Base-by-base conservation (phyloP, 768 basidiomycete species). In the Macrocybe gigantea region DNA sequence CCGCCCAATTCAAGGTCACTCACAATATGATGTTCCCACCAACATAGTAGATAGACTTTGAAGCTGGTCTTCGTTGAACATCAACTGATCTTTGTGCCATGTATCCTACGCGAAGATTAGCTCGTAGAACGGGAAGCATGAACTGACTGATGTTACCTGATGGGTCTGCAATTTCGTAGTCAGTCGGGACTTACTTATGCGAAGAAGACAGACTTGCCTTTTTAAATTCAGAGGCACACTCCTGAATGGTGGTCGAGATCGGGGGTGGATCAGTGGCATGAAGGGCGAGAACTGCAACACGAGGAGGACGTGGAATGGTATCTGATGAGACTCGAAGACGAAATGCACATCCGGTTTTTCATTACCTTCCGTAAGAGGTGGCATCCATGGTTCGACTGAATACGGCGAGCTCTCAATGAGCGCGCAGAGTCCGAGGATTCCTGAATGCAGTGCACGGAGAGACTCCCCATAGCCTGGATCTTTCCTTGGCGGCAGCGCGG, bases 381-480 rank as follows among this genome's bases (percentile, higher is more conserved):
- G 87, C 77, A 95, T 83, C 86, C 93, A 97, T 39, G 82, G 75
- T 57, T 95, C 94, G 2, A 96, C 88, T 8, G 93, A 92, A 69
- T 95, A 96, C 9, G 94, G 94, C 66, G 88, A 88, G 49, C 93
- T 94, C 61, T 92, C 89, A 44, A 97, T 79, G 39, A 97, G 74
- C 7, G 94, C 89, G 56, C 89, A 90, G 44, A 93, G 74, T 31
- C 94, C 94, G 43, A 97, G 77, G 45, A 97, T 85, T 5, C 89
- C 93, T 31, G 89, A 89, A 61, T 96, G 93, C 48, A 94, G 72
- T 41, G 77, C 74, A 40, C 83, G 79, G 54, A 93, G 62, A 9
- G 80, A 74, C 47, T 83, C 80, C n/a, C 83, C 77, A 58, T 94
- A 94, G 11, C 68, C 61, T 35, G 85, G 75, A 52, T 89, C 82